Evolutionary conservation across 176 grass and related monocot genomes (phyloP).

Genomic region (Musa acuminata): DNA sequence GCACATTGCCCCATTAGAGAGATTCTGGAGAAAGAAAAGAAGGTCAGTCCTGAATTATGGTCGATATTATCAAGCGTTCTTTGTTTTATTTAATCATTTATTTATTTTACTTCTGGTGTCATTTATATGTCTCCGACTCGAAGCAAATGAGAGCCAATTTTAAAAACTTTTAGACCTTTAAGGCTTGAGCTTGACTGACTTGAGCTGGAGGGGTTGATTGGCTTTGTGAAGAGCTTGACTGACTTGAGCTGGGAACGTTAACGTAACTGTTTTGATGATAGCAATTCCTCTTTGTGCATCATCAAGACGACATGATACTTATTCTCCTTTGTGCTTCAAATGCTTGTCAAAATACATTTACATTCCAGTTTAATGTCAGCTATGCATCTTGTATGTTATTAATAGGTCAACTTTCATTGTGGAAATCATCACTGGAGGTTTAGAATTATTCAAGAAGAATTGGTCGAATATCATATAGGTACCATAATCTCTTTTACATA

Average conservation of each 20-base stretch:
- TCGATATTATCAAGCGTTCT: background rate
- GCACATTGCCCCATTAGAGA: conserved; percentile 94
- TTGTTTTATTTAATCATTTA: background rate
- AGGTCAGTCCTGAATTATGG: conserved; percentile 36
- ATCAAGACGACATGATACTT: no score
- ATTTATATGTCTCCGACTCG: background rate
- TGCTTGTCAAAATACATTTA: background rate
- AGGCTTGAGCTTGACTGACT: no score
- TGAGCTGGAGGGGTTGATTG: no score
- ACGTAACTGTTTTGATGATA: no score
- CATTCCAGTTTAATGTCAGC: background rate
- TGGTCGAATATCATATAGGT: no score
- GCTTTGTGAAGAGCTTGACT: no score
- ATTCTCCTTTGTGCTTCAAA: background rate
- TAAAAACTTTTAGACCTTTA: no score
- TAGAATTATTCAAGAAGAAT: no score
- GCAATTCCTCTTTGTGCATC: no score
- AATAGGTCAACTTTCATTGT: background rate
- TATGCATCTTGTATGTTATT: background rate
- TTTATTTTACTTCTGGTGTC: background rate
- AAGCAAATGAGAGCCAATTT: no score
- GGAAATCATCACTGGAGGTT: background rate
- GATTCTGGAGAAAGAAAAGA: conserved; percentile 99
- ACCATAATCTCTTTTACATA: no score
- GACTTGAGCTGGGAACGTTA: no score